Evolutionary conservation across 73 alveolate genomes (phyloP).

Genomic region (Paramecium biaurelia): DNA sequence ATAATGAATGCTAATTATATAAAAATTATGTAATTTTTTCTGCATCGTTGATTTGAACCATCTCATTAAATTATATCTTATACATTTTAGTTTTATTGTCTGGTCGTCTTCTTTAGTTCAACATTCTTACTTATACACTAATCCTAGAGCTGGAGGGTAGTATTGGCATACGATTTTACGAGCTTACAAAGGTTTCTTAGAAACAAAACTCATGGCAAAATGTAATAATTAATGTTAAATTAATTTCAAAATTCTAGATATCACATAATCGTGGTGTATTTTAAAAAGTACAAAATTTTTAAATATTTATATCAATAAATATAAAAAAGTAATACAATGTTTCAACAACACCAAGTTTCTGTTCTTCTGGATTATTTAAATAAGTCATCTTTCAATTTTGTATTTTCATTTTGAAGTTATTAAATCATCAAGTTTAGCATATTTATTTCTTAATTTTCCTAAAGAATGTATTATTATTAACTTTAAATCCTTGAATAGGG

Average conservation of each 20-base stretch:
- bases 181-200: not conserved
- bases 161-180: not conserved
- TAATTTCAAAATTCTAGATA: not conserved
- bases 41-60: conserved; percentile 40
- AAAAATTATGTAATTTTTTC: not conserved
- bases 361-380: not conserved
- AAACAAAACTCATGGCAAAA: not conserved
- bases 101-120: conserved; percentile 2
- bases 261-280: not conserved
- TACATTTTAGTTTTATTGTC: conserved; percentile 8
- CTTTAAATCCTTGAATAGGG: not conserved
- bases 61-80: conserved; percentile 36
- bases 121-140: not conserved
- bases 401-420: not conserved
- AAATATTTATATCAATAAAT: not conserved
- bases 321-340: not conserved
- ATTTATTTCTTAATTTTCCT: not conserved
- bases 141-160: conserved; percentile 11
- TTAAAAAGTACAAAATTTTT: not conserved
- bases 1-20: not conserved
- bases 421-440: not conserved
- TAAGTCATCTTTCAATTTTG: not conserved
- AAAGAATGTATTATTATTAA: not conserved
- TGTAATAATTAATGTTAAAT: not conserved
- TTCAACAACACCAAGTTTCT: conserved; percentile 37